Evolutionary conservation across 306 rosid species (phyloP).

Genomic region (Vigna trinervia): DNA sequence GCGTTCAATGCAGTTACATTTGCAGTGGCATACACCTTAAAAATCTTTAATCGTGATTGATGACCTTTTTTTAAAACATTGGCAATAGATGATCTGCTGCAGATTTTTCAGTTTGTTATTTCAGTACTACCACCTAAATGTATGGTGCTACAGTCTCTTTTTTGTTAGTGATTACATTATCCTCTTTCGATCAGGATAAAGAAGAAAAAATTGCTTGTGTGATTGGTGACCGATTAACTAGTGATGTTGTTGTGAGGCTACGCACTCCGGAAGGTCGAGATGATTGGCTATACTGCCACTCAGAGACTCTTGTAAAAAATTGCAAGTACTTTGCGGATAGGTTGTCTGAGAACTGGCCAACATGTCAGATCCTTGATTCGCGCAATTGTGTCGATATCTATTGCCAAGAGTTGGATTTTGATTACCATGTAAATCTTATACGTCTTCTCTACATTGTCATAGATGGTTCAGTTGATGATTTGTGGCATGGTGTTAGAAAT

Average conservation of each 20-base stretch:
- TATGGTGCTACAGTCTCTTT: background rate
- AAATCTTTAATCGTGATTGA: background rate
- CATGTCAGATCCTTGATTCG: conserved; percentile 88
- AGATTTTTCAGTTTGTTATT: background rate
- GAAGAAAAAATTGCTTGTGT: conserved; percentile 50
- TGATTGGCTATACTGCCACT: conserved; percentile 87
- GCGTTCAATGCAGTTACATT: background rate
- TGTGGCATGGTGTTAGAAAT: conserved; percentile 85
- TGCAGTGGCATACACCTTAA: background rate
- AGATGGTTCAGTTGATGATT: conserved; percentile 68
- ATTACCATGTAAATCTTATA: conserved; percentile 76
- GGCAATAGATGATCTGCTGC: background rate
- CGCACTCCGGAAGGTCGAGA: conserved; percentile 86
- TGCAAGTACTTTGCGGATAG: conserved; percentile 87
- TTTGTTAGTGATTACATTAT: conserved; percentile 6
- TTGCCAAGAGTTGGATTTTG: conserved; percentile 80
- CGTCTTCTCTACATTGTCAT: conserved; percentile 68
- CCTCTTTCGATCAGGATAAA: conserved; percentile 58
- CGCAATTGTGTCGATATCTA: conserved; percentile 86
- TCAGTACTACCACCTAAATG: background rate
- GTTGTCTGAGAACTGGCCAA: conserved; percentile 94
- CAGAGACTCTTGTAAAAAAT: conserved; percentile 56
- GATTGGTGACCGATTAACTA: conserved; percentile 76
- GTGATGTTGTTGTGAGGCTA: conserved; percentile 96
- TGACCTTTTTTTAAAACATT: background rate